phyloP scores from a whole-genome alignment of 2,329 filamentous ascomycete species.

The Neopestalotiopsis rosae region DNA sequence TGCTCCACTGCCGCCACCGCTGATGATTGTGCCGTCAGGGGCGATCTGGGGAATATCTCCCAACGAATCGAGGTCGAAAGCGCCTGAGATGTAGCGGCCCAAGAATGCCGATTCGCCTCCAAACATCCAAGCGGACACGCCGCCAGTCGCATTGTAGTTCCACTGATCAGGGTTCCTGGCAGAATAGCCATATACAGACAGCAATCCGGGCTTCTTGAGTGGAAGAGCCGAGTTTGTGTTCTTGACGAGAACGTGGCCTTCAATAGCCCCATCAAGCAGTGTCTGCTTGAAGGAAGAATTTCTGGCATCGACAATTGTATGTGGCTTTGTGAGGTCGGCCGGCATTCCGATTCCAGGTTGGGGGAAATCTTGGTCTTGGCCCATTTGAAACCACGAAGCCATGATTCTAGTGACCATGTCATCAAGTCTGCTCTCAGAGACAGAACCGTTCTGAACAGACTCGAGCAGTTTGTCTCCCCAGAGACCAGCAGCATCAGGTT shows the following conservation, averaged over 20 bases:
- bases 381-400: conserved; percentile 61
- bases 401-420: conserved; percentile 65
- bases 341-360: conserved; percentile 58
- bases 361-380: conserved; percentile 54
- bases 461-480: conserved; percentile 57
- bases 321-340: conserved; percentile 51
- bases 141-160: conserved; percentile 45
- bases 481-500: conserved; percentile 48
- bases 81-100: conserved; percentile 32
- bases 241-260: conserved; percentile 70
- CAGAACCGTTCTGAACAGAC: conserved; percentile 64
- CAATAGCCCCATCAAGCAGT: conserved; percentile 61
- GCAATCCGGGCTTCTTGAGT: conserved; percentile 50
- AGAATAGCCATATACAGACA: conserved; percentile 70
- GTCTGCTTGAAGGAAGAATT: conserved; percentile 48
- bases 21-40: conserved; percentile 51
- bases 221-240: conserved; percentile 62
- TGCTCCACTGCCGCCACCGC: conserved; percentile 40
- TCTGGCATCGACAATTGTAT: conserved; percentile 59
- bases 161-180: conserved; percentile 50
- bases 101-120: conserved; percentile 45
- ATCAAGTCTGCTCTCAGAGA: conserved; percentile 59
- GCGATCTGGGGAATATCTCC: conserved; percentile 45
- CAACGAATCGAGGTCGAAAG: conserved; percentile 37
- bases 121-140: conserved; percentile 42